Base-by-base conservation (phyloP, 1,139 yeast species). In the Sugiyamaella neomexicana region DNA sequence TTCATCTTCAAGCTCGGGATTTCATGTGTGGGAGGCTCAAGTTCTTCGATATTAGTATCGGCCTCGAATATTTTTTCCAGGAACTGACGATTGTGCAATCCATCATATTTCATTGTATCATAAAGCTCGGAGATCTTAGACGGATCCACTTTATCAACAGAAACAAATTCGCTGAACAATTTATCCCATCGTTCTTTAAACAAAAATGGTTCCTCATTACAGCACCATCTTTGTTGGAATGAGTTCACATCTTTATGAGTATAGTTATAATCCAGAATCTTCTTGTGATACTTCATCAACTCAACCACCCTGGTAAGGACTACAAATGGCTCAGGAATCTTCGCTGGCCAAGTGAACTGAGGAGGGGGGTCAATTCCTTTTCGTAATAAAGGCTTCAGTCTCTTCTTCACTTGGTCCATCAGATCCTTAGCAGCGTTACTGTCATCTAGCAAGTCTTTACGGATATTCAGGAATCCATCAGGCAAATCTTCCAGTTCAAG, bases 361-460 rank as follows among this genome's bases (percentile, higher is more conserved):
- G 96, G 90, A n/a, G 99, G 99, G 0, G 98, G 97, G 65, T 90
- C 96, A 55, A 91, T 89, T 1, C 99, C 99, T 71, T 91, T 93
- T 71, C 99, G 82, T 53, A 95, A 75, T 66, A 95, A 76, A 0
- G 98, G 98, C 71, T 95, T 95, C 67, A 95, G 78, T 75, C 91
- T 90, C 81, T 93, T 95, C 72, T 95, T 95, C 39, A 95, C 99
- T 67, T 90, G 89, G 68, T 95, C 99, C 98, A 91, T 93, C 52
- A 90, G 76, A 68, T 90, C 98, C 68, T 95, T 95, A 1, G 99
- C 99, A 1, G 99, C 99, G 70, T 95, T 95, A 37, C 96, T 87
- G 71, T 95, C 99, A 71, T 95, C 99, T 53, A 95, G 76, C 55
- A 95, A 76, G 72, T 93, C 97, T 69, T 93, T 95, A 58, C 98